Percentiles rank a stretch among this genome's conserved stretches.
Evolutionary conservation across 2,329 filamentous ascomycete genomes (phyloP).

Genomic region (Trichoderma oligosporum): DNA sequence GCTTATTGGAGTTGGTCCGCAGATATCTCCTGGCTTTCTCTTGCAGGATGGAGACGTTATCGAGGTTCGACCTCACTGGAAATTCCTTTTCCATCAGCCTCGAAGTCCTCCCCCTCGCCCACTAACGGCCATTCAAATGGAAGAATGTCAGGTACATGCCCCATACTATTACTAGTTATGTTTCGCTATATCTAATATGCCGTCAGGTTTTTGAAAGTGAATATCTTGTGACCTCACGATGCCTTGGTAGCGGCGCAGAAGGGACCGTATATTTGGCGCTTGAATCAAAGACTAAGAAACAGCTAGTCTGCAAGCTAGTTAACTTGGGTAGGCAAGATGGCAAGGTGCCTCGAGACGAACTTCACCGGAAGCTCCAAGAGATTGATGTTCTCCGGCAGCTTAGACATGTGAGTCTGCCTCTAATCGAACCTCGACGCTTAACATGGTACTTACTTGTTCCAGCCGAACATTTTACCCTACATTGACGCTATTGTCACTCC

Average conservation of each 20-base stretch:
- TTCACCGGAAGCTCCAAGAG: slow-evolving; percentile 45
- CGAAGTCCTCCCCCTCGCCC: slow-evolving; percentile 25
- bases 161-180: not conserved
- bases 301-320: slow-evolving; percentile 67
- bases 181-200: not conserved
- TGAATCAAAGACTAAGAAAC: slow-evolving; percentile 49
- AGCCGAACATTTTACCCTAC: slow-evolving; percentile 55
- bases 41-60: slow-evolving; percentile 51
- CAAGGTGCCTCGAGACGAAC: slow-evolving; percentile 27
- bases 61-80: slow-evolving; percentile 38
- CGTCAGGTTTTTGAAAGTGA: slow-evolving; percentile 35
- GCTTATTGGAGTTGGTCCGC: slow-evolving; percentile 39
- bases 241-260: slow-evolving; percentile 38
- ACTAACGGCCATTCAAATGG: slow-evolving; percentile 31
- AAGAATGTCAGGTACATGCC: slow-evolving; percentile 33
- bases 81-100: slow-evolving; percentile 34
- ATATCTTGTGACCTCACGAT: slow-evolving; percentile 34
- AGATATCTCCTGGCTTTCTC: slow-evolving; percentile 43
- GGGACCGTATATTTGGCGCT: slow-evolving; percentile 39
- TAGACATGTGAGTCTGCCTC: slow-evolving; percentile 45
- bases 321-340: slow-evolving; percentile 39
- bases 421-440: not conserved
- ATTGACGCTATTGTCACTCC: slow-evolving; percentile 48
- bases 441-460: slow-evolving; percentile 19
- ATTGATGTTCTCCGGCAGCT: slow-evolving; percentile 51